Percentiles rank a stretch among this genome's conserved stretches.
These are phyloP conservation scores for Colletotrichum spaethianum DNA, from an alignment of 2,329 filamentous ascomycete species.

Conservation along the genomic window DNA sequence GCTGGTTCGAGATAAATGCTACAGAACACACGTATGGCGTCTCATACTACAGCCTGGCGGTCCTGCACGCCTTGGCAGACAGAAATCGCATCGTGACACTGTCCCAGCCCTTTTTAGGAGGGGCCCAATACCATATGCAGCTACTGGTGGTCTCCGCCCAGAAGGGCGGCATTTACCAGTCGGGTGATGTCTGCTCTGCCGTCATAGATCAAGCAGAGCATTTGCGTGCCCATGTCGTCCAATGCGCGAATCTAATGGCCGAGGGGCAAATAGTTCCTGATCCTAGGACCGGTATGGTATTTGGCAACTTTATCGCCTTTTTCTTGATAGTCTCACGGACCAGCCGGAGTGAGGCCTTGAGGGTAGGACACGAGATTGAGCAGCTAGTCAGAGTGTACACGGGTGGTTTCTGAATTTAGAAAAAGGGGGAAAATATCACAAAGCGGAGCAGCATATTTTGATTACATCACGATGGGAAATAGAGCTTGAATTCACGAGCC, in stretches of 20 bases:
- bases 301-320: conserved; percentile 5
- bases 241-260: background rate
- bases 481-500: no score
- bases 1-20: conserved; percentile 43
- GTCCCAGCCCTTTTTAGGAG: background rate
- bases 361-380: no score
- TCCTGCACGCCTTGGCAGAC: conserved; percentile 42
- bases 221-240: no score
- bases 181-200: background rate
- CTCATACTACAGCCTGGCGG: conserved; percentile 47
- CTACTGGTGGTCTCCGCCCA: conserved; percentile 1
- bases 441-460: no score
- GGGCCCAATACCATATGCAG: background rate
- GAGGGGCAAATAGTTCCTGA: conserved; percentile 1
- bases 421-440: no score
- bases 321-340: conserved; percentile 5
- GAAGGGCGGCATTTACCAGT: background rate
- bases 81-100: background rate
- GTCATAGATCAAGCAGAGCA: background rate
- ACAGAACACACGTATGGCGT: conserved; percentile 47
- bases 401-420: background rate
- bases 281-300: background rate
- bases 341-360: background rate
- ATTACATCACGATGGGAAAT: no score
- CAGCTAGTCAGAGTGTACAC: background rate